These are phyloP conservation scores for Ascochyta fabae DNA, from an alignment of 2,329 filamentous ascomycete species.

Conservation along the genomic window DNA sequence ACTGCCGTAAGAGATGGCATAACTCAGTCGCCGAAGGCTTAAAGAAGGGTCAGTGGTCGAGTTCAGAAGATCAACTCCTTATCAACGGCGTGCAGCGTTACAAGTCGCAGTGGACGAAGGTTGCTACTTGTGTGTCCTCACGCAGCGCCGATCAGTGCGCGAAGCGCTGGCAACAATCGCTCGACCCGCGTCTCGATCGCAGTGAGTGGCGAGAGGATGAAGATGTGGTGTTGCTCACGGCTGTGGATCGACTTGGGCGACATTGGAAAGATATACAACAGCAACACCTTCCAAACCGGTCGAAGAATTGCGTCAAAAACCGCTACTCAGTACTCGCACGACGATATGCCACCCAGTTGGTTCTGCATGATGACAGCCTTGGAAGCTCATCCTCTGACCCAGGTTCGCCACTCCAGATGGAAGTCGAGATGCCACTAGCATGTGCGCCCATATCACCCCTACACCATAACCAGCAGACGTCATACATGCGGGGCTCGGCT, in stretches of 20 bases:
- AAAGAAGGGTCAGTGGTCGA: constrained; percentile 52
- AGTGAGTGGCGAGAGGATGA: constrained; percentile 50
- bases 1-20: constrained; percentile 54
- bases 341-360: neutral
- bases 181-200: constrained; percentile 52
- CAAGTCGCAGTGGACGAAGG: constrained; percentile 53
- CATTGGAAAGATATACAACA: constrained; percentile 50
- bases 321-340: constrained; percentile 32
- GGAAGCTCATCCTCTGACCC: constrained; percentile 9
- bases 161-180: constrained; percentile 56
- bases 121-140: constrained; percentile 49
- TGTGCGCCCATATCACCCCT: neutral
- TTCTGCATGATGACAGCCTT: constrained; percentile 2
- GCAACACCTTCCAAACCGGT: constrained; percentile 44
- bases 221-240: constrained; percentile 25
- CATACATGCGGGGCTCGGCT: neutral
- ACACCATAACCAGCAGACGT: neutral
- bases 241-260: constrained; percentile 35
- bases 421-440: neutral
- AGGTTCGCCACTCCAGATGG: constrained; percentile 2
- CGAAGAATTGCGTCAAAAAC: constrained; percentile 51
- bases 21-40: constrained; percentile 48
- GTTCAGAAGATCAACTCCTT: constrained; percentile 45
- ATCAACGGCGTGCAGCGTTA: constrained; percentile 44
- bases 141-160: constrained; percentile 54